Base-by-base conservation (phyloP, 768 basidiomycete genomes). In the Dioszegia hungarica region DNA sequence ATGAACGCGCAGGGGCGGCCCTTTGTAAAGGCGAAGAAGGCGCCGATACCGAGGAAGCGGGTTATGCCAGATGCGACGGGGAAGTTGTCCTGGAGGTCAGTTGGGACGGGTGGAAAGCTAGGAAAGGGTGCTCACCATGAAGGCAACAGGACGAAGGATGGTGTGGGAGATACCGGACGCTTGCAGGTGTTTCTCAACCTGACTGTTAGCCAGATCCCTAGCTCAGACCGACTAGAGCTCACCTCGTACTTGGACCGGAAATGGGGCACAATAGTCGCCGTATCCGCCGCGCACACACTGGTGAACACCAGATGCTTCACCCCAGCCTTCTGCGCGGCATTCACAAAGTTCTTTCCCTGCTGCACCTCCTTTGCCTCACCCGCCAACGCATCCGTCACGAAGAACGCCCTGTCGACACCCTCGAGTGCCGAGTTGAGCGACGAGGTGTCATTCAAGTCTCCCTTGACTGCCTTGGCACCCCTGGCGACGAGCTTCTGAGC, bases 151-250 rank as follows among this genome's bases (percentile, higher is more conserved):
- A 0, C 71, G 58, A 9, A 73, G 69, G 45, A 79, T 77, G n/a
- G 78, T 78, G 59, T 77, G 77, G 40, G 68, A 59, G 39, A 79
- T 31, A 22, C 76, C 75, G 15, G 75, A 76, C 41, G 77, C 76
- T 40, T 76, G 68, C 9, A 79, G 73, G 31, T 78, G 74, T 49
- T 78, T 72, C 60, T 79, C 77, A 28, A 77, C 65, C 50, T 74
- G 75, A 8, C 10, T 17, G 29, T 31, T 53, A 8, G 27, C 41
- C 34, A 28, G 27, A 12, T 14, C 15, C 36, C 17, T 27, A 11
- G 25, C 6, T 19, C 14, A 5, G 14, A 28, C 17, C 10, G 27
- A 62, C 47, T 46, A 72, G 67, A 44, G 60, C 67, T 56, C 65
- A 66, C 61, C 48, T 61, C 29, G 24, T 25, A 51, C 44, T 74